Percentiles rank a stretch among this genome's conserved stretches.
These are phyloP conservation scores for Garcileccinum viscosum DNA, from an alignment of 1,284 basidiomycete genomes.

Conservation along the genomic window DNA sequence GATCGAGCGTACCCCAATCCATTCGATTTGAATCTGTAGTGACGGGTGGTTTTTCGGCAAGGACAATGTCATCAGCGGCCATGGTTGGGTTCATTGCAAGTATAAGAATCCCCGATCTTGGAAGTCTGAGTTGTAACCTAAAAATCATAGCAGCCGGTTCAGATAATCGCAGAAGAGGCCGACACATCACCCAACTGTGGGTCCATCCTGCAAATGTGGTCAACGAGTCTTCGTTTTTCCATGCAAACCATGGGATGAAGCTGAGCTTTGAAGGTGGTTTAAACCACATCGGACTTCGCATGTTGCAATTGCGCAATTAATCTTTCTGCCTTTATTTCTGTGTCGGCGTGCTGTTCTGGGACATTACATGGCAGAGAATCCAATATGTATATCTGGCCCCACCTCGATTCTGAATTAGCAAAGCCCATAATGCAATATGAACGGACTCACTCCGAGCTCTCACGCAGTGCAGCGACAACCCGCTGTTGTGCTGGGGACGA, in stretches of 20 bases:
- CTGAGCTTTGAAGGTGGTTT: constrained; percentile 94
- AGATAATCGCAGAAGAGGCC: constrained; percentile 4
- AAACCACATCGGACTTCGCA: constrained; percentile 92
- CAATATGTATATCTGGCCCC: constrained; percentile 99
- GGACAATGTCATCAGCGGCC: constrained; percentile 90
- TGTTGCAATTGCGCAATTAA: constrained; percentile 92
- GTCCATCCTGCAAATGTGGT: constrained; percentile 94
- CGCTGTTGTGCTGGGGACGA: constrained; percentile 96
- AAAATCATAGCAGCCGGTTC: constrained; percentile 9
- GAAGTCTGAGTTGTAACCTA: constrained; percentile 90
- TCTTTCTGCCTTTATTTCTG: constrained; percentile 92
- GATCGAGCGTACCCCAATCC: constrained; percentile 94
- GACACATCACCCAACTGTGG: constrained; percentile 82
- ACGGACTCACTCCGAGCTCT: constrained; percentile 85
- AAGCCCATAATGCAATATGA: constrained; percentile 1
- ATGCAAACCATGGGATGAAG: constrained; percentile 99
- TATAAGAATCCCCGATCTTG: constrained; percentile 99
- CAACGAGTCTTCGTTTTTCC: constrained; percentile 85
- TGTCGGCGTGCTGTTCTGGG: constrained; percentile 86
- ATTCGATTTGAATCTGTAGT: constrained; percentile 98
- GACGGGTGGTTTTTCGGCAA: constrained; percentile 93
- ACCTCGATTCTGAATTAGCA: constrained; percentile 57
- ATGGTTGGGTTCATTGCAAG: constrained; percentile 91
- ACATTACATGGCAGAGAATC: constrained; percentile 94
- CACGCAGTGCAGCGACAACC: constrained; percentile 86